Conservation (phyloP, 2,329 filamentous ascomycete genomes). For the Talaromyces piceae region DNA sequence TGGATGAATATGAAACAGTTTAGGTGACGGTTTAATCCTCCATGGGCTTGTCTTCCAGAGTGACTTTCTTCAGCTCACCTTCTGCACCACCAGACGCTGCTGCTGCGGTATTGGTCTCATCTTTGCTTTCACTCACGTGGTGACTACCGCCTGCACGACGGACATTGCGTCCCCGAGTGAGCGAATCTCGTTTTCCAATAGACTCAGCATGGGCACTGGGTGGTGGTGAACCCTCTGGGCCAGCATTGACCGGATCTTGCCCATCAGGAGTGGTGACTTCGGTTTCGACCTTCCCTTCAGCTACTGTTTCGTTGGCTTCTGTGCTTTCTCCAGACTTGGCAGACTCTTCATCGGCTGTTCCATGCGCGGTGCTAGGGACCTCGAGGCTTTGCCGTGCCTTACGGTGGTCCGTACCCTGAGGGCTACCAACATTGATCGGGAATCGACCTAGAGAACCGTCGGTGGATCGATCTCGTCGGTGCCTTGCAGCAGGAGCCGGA, state of each 20-base stretch:
- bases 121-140: constrained; percentile 26
- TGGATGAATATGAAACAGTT: not conserved
- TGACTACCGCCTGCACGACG: constrained; percentile 43
- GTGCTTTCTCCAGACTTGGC: constrained; percentile 13
- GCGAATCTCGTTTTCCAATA: constrained; percentile 58
- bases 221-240: constrained; percentile 26
- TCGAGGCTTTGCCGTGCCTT: constrained; percentile 65
- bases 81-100: constrained; percentile 28
- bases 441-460: constrained; percentile 66
- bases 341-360: constrained; percentile 31
- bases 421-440: constrained; percentile 65
- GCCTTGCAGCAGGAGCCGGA: constrained; percentile 48
- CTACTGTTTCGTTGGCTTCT: constrained; percentile 19
- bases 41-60: constrained; percentile 69
- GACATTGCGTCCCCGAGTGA: constrained; percentile 48
- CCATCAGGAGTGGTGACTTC: constrained; percentile 21
- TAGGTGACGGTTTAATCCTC: constrained; percentile 55
- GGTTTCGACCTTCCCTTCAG: constrained; percentile 15
- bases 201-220: constrained; percentile 25
- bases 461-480: constrained; percentile 74
- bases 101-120: constrained; percentile 25
- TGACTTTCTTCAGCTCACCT: constrained; percentile 48
- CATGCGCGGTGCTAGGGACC: constrained; percentile 56
- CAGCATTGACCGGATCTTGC: constrained; percentile 8
- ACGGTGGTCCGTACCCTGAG: constrained; percentile 45